phyloP scores from a whole-genome alignment of 1,139 yeast genomes.

The Komagataea norvegica region DNA sequence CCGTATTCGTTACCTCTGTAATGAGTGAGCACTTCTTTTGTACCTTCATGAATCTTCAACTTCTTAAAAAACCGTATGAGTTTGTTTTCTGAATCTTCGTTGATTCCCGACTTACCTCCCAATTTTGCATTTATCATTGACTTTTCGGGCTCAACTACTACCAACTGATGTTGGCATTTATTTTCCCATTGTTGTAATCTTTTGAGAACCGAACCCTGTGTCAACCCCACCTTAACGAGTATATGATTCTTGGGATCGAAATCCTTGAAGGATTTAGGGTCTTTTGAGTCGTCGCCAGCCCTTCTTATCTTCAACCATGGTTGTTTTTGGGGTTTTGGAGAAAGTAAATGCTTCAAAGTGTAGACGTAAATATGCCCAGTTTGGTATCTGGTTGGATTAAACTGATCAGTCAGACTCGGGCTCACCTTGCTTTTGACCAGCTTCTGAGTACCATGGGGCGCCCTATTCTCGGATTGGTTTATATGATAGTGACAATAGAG shows the following conservation, averaged over 20 bases:
- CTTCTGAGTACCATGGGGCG: too few species aligned
- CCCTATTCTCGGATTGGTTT: background rate
- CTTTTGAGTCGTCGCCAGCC: slow-evolving; percentile 14
- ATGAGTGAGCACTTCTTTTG: background rate
- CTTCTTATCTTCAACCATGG: slow-evolving; percentile 29
- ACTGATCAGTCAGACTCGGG: too few species aligned
- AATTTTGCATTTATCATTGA: too few species aligned
- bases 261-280: slow-evolving; percentile 27
- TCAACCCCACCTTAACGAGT: slow-evolving; percentile 53
- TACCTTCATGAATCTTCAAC: slow-evolving; percentile 3
- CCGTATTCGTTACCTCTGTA: slow-evolving; percentile 26
- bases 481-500: slow-evolving; percentile 27
- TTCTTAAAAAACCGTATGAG: slow-evolving; percentile 2
- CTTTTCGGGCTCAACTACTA: slow-evolving; percentile 39
- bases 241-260: slow-evolving; percentile 40
- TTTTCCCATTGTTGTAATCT: slow-evolving; percentile 52
- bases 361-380: slow-evolving; percentile 51
- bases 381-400: slow-evolving; percentile 3
- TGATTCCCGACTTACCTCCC: background rate
- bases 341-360: slow-evolving; percentile 41
- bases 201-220: slow-evolving; percentile 40
- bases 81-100: background rate
- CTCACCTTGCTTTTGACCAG: too few species aligned
- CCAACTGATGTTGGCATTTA: slow-evolving; percentile 46
- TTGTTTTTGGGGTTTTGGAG: slow-evolving; percentile 25